Evolutionary conservation across 768 basidiomycete species (phyloP).

Genomic region (Phaeolepiota aurea): DNA sequence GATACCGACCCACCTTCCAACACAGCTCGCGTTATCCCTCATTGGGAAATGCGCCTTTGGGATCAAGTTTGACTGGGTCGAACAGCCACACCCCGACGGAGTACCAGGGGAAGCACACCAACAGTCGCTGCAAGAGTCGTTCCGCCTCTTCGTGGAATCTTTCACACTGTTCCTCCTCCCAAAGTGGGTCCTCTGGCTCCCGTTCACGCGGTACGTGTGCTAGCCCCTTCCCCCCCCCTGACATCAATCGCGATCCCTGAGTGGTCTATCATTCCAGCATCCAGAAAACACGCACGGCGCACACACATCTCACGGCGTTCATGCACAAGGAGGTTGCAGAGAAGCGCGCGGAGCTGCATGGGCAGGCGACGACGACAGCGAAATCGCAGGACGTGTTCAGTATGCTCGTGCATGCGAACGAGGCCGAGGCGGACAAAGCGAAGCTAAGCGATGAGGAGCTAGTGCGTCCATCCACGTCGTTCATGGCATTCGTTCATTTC

Average conservation of each 20-base stretch:
- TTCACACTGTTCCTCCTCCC: background rate
- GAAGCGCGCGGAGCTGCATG: background rate
- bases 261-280: background rate
- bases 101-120: too few species aligned
- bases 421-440: background rate
- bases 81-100: too few species aligned
- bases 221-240: too few species aligned
- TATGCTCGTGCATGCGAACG: slow-evolving; percentile 1
- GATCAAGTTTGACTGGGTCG: background rate
- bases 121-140: background rate
- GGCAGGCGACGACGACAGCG: background rate
- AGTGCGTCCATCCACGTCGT: background rate
- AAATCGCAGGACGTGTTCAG: slow-evolving; percentile 1
- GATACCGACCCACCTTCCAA: background rate
- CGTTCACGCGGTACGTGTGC: background rate
- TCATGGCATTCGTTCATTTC: background rate
- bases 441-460: slow-evolving; percentile 1
- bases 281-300: background rate
- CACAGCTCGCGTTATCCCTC: slow-evolving; percentile 1
- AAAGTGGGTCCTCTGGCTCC: background rate
- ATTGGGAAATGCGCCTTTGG: slow-evolving; percentile 4
- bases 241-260: background rate
- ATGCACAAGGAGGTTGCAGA: background rate
- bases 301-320: background rate
- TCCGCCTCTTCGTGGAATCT: background rate